Evolutionary conservation across 164 flowering plant genomes (phyloP).

Genomic region (Dillenia suffruticosa): DNA sequence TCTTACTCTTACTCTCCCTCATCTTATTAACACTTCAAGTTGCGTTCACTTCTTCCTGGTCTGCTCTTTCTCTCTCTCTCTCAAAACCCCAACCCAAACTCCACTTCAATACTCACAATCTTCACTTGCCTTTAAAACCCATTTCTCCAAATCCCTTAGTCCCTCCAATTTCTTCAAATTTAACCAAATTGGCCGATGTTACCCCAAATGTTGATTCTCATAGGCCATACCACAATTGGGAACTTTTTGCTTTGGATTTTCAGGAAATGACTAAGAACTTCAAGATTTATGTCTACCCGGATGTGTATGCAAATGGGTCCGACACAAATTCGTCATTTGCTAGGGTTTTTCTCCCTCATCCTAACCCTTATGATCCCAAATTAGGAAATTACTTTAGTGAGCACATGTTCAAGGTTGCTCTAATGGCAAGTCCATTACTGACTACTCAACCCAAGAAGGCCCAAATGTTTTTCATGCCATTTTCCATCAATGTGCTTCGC

Average conservation of each 20-base stretch:
- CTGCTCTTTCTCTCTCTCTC: too few relatives aligned
- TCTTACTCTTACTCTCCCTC: too few relatives aligned
- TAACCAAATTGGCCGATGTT: too few relatives aligned
- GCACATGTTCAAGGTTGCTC: slow-evolving; percentile 49
- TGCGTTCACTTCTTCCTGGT: too few relatives aligned
- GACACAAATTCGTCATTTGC: slow-evolving; percentile 19
- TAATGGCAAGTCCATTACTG: slow-evolving; percentile 33
- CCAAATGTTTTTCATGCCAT: slow-evolving; percentile 50
- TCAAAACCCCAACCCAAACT: too few relatives aligned
- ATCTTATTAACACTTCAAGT: too few relatives aligned
- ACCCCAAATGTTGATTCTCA: too few relatives aligned
- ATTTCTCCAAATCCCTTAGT: too few relatives aligned
- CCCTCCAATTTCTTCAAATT: too few relatives aligned
- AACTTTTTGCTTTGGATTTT: slow-evolving; percentile 31
- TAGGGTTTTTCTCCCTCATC: slow-evolving; percentile 35
- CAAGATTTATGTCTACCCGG: slow-evolving; percentile 49
- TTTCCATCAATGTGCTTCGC: slow-evolving; percentile 44
- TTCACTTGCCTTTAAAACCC: too few relatives aligned
- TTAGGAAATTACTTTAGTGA: slow-evolving; percentile 56
- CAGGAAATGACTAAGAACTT: slow-evolving; percentile 32
- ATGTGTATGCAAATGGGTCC: slow-evolving; percentile 6
- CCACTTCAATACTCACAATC: too few relatives aligned
- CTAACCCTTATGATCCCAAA: slow-evolving; percentile 33
- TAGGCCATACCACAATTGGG: slow-evolving; percentile 35
- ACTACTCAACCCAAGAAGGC: slow-evolving; percentile 36